Evolutionary conservation across 140 eudicot species (phyloP).

Genomic region (Oenanthe javanica): DNA sequence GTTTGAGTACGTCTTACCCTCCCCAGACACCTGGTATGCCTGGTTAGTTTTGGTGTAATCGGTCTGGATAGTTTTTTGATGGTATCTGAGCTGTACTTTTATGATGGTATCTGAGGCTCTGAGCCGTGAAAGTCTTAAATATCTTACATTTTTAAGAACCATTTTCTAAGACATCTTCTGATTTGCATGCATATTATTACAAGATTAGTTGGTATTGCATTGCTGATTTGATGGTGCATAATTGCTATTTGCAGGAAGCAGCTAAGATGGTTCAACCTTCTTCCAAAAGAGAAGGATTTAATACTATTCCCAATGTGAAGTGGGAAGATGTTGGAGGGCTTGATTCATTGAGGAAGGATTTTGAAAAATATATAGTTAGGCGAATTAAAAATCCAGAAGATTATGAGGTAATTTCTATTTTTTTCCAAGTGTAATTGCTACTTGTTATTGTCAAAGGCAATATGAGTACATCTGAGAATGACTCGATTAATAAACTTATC

Average conservation of each 20-base stretch:
- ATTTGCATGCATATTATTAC: background rate
- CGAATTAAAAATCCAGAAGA: constrained; percentile 61
- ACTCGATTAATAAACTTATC: too few species aligned
- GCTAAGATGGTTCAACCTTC: constrained; percentile 77
- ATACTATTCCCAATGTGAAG: constrained; percentile 64
- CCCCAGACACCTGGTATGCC: background rate
- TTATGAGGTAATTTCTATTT: constrained; percentile 44
- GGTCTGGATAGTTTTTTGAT: background rate
- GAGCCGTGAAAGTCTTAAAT: background rate
- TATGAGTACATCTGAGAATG: too few species aligned
- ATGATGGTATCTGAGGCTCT: background rate
- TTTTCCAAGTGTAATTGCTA: constrained; percentile 21
- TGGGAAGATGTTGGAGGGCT: constrained; percentile 99
- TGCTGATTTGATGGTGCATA: background rate
- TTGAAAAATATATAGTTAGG: constrained; percentile 59
- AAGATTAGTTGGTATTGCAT: background rate
- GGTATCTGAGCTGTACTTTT: background rate
- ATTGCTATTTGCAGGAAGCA: constrained; percentile 52
- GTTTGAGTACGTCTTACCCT: background rate
- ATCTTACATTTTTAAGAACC: background rate
- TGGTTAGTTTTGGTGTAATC: background rate
- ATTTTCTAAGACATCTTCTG: background rate
- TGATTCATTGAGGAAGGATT: constrained; percentile 48
- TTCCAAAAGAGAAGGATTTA: constrained; percentile 85
- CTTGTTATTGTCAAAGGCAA: background rate